Evolutionary conservation across 345 rosid genomes (phyloP).

Genomic region (Jatropha curcas): DNA sequence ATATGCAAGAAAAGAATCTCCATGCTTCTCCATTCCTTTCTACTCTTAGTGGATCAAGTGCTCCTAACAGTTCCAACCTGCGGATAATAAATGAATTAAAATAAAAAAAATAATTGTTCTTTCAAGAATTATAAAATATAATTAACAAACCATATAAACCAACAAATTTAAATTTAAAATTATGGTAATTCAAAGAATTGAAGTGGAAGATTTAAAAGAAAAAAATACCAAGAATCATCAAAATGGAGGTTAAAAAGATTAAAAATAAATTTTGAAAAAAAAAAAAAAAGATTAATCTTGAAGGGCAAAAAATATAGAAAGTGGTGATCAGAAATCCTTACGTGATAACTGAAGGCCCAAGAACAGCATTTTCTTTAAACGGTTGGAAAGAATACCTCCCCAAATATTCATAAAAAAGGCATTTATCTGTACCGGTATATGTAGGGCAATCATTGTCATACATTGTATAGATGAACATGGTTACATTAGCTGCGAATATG

Average conservation of each 20-base stretch:
- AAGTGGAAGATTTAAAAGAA: too few relatives aligned
- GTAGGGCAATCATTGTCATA: constrained; percentile 66
- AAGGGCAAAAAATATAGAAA: neutral
- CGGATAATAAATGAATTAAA: neutral
- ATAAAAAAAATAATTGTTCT: too few relatives aligned
- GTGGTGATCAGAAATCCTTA: constrained; percentile 12
- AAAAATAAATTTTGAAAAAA: neutral
- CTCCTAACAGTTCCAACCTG: constrained; percentile 27
- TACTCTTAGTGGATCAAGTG: constrained; percentile 22
- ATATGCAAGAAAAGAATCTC: constrained; percentile 24
- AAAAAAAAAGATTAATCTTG: neutral
- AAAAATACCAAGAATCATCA: neutral
- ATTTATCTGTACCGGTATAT: constrained; percentile 31
- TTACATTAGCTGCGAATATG: constrained; percentile 45
- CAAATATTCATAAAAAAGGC: constrained; percentile 35
- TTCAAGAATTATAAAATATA: too few relatives aligned
- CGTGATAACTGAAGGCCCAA: constrained; percentile 74
- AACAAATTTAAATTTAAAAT: too few relatives aligned
- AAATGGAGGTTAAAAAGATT: neutral
- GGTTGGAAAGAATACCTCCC: constrained; percentile 33
- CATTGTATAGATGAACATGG: constrained; percentile 57
- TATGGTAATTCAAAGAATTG: too few relatives aligned
- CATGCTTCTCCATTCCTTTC: constrained; percentile 15
- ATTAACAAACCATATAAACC: too few relatives aligned
- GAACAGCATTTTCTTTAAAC: constrained; percentile 21